A percentile compares a stretch with the other conserved stretches of the same genome.
Conservation (phyloP, 106 monocot species). For the Apostasia ramifera region DNA sequence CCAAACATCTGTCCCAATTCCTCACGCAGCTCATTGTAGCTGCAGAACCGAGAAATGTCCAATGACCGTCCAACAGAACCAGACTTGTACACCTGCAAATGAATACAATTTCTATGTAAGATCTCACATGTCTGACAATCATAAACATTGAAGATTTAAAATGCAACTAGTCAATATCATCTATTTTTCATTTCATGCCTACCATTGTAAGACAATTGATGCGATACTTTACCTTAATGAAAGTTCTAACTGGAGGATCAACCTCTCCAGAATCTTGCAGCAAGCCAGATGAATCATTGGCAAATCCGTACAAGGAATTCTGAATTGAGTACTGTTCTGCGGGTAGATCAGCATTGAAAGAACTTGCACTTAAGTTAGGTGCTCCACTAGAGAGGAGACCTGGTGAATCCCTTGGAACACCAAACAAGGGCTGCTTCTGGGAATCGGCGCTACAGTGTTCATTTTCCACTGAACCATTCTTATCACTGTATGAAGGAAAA, state of each 20-base stretch:
- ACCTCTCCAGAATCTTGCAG: slow-evolving; percentile 39
- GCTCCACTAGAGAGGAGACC: slow-evolving; percentile 28
- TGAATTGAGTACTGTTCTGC: slow-evolving; percentile 34
- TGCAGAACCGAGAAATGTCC: slow-evolving; percentile 78
- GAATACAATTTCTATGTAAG: neutral
- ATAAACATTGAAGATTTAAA: neutral
- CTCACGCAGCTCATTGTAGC: slow-evolving; percentile 61
- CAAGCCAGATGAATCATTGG: slow-evolving; percentile 44
- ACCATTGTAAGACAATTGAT: too few species aligned
- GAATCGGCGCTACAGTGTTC: slow-evolving; percentile 27
- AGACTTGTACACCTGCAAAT: slow-evolving; percentile 62
- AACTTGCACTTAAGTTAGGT: slow-evolving; percentile 16
- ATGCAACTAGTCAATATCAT: too few species aligned
- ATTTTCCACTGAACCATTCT: slow-evolving; percentile 27
- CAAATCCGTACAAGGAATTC: slow-evolving; percentile 40
- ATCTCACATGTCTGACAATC: neutral
- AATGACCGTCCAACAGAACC: slow-evolving; percentile 81
- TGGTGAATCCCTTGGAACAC: slow-evolving; percentile 39
- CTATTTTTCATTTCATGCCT: too few species aligned
- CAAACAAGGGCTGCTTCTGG: slow-evolving; percentile 40
- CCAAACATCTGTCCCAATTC: slow-evolving; percentile 84
- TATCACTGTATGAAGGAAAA: slow-evolving; percentile 36
- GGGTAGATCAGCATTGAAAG: slow-evolving; percentile 19
- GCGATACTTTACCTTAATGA: slow-evolving; percentile 52
- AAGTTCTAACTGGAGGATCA: slow-evolving; percentile 36